Percentiles rank a stretch among this genome's conserved stretches.
These are phyloP conservation scores for Oryza coarctata DNA, from an alignment of 176 grass and related monocot genomes.

Conservation along the genomic window DNA sequence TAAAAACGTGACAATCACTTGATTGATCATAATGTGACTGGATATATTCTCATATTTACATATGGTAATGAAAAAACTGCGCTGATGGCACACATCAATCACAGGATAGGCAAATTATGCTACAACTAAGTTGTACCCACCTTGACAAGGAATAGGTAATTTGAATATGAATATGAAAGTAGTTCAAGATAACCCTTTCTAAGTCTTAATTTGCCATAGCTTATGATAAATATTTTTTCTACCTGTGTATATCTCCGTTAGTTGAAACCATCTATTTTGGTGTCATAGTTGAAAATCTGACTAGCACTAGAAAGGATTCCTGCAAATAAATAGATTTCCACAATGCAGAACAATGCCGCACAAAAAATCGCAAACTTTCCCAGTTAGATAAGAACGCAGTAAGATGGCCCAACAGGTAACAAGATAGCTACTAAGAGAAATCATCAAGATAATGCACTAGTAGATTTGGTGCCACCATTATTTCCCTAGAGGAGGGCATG, in stretches of 20 bases:
- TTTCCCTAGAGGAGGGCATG: conserved; percentile 2
- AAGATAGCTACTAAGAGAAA: conserved; percentile 14
- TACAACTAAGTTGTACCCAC: not conserved
- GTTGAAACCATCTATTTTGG: not conserved
- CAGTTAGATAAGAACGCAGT: conserved; percentile 32
- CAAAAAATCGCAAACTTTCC: not conserved
- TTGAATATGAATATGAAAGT: conserved; percentile 22
- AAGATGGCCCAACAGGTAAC: conserved; percentile 8
- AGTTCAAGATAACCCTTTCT: conserved; percentile 6
- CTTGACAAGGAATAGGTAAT: conserved; percentile 14
- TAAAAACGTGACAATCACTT: conserved; percentile 36
- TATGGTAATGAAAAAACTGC: not conserved
- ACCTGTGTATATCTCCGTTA: not conserved
- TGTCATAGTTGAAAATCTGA: not conserved
- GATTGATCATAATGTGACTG: conserved; percentile 13
- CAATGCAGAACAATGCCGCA: not conserved
- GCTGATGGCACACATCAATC: not conserved
- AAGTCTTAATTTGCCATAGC: not conserved
- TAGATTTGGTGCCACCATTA: conserved; percentile 25
- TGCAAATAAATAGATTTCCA: not conserved
- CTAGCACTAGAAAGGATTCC: not conserved
- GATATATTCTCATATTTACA: conserved; percentile 14
- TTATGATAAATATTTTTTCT: not conserved
- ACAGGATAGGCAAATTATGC: not conserved
- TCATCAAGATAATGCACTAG: conserved; percentile 6